These are phyloP conservation scores for Pterocarpus santalinus DNA, from an alignment of 306 rosid species.

Conservation along the genomic window DNA sequence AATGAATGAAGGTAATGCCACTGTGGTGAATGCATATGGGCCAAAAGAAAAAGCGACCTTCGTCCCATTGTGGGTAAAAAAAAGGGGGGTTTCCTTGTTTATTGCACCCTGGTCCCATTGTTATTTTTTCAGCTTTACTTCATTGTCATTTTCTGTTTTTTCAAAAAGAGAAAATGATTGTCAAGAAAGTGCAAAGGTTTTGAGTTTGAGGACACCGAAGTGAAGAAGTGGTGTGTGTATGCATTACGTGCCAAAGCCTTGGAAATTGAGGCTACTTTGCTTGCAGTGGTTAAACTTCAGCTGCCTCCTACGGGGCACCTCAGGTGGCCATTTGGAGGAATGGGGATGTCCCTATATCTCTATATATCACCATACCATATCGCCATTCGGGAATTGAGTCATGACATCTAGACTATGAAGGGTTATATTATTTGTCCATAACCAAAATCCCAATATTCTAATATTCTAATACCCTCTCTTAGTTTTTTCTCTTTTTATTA, in stretches of 20 bases:
- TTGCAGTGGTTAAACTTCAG: constrained; percentile 49
- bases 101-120: constrained; percentile 42
- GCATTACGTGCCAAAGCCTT: constrained; percentile 49
- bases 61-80: constrained; percentile 32
- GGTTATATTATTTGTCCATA: too few species aligned
- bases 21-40: constrained; percentile 43
- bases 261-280: constrained; percentile 73
- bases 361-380: neutral
- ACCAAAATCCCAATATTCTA: too few species aligned
- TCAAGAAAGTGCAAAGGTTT: constrained; percentile 36
- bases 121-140: constrained; percentile 20
- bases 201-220: constrained; percentile 50
- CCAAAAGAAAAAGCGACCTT: constrained; percentile 43
- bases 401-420: neutral
- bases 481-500: too few species aligned
- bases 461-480: too few species aligned
- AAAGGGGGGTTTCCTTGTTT: constrained; percentile 24
- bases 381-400: neutral
- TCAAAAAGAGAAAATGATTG: neutral
- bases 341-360: constrained; percentile 48
- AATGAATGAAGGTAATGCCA: constrained; percentile 29
- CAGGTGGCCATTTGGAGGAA: constrained; percentile 49
- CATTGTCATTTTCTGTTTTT: neutral
- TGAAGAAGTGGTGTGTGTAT: constrained; percentile 22
- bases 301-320: constrained; percentile 44